phyloP scores from a whole-genome alignment of 371 early-diverging fungal genomes.

The Capniomyces stellatus region DNA sequence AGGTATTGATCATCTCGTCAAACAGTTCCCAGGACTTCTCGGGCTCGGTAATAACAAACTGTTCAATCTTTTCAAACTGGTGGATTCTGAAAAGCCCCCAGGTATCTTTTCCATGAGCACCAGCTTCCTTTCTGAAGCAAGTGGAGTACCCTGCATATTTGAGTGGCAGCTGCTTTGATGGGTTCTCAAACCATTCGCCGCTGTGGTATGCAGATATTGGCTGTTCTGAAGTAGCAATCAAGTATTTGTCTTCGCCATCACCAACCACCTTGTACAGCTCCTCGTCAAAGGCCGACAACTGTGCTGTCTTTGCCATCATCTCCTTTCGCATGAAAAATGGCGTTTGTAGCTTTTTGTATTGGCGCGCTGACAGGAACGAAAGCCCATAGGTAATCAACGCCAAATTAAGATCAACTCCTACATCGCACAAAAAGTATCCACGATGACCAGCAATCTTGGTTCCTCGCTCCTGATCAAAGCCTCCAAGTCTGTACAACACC shows the following conservation, averaged over 20 bases:
- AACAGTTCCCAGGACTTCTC: constrained; percentile 97
- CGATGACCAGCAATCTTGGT: constrained; percentile 97
- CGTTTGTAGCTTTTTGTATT: constrained; percentile 94
- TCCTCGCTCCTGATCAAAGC: constrained; percentile 86
- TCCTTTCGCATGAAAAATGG: constrained; percentile 98
- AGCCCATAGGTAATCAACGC: constrained; percentile 96
- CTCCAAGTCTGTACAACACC: constrained; percentile 77
- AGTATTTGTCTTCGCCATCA: constrained; percentile 84
- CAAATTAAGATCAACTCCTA: constrained; percentile 90
- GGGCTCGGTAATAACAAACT: constrained; percentile 94
- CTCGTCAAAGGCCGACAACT: constrained; percentile 98
- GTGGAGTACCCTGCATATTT: constrained; percentile 97
- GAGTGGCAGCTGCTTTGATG: constrained; percentile 76
- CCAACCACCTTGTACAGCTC: constrained; percentile 92
- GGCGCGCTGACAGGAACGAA: constrained; percentile 71
- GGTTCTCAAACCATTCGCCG: constrained; percentile 92
- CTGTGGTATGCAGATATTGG: constrained; percentile 96
- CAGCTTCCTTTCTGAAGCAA: constrained; percentile 99
- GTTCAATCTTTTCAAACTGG: constrained; percentile 99
- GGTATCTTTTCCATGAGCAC: constrained; percentile 98
- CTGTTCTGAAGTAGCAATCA: constrained; percentile 99
- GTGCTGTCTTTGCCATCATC: constrained; percentile 97
- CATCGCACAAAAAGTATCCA: constrained; percentile 93
- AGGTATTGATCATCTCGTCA: constrained; percentile 86
- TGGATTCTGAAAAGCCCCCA: constrained; percentile 99